Evolutionary conservation across 208 protist species (phyloP).

Genomic region (Vickermania ingenoplastis): DNA sequence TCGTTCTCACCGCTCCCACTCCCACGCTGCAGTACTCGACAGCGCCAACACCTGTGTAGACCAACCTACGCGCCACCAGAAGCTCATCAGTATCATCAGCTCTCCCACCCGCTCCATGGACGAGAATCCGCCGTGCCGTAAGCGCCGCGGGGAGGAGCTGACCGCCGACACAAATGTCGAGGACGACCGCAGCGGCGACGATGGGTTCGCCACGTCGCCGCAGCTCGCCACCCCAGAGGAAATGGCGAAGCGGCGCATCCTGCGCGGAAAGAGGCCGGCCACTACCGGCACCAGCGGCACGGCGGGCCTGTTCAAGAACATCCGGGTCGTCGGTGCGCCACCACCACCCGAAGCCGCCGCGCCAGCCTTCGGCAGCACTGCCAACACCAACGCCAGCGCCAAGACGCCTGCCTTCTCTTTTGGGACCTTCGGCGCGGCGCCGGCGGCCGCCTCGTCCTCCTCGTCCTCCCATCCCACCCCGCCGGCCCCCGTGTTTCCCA

Average conservation of each 20-base stretch:
- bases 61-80: no score
- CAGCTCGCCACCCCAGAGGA: constrained; percentile 40
- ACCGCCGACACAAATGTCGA: no score
- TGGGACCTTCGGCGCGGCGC: background rate
- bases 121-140: no score
- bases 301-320: constrained; percentile 33
- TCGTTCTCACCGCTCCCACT: no score
- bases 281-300: background rate
- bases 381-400: background rate
- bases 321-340: no score
- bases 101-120: no score
- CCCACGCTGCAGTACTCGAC: no score
- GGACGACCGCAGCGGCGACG: constrained; percentile 21
- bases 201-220: constrained; percentile 35
- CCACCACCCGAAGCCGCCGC: no score
- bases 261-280: constrained; percentile 28
- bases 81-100: no score
- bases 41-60: no score
- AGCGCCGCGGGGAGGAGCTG: constrained; percentile 22
- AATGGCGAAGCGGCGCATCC: constrained; percentile 57
- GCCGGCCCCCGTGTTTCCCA: constrained; percentile 16
- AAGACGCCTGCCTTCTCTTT: constrained; percentile 8
- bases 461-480: background rate
- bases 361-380: background rate
- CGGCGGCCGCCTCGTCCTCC: background rate